These are phyloP conservation scores for Arthrobotrys iridis DNA, from an alignment of 2,329 filamentous ascomycete species.

Conservation along the genomic window DNA sequence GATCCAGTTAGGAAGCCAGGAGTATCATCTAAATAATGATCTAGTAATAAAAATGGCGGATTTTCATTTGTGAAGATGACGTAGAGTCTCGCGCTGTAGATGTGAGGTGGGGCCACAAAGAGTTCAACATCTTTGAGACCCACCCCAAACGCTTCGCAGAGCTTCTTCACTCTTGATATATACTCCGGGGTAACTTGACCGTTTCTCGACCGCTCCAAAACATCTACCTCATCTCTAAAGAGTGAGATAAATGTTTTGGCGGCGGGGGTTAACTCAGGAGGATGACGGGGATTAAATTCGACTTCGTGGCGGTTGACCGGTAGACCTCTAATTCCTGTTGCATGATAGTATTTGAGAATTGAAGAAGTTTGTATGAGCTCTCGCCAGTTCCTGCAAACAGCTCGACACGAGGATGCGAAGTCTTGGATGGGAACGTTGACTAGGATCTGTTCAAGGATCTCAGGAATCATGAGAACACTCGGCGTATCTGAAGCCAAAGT, in stretches of 20 bases:
- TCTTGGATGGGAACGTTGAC: not conserved
- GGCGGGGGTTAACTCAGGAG: not conserved
- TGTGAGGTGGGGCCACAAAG: not conserved
- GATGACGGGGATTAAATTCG: not conserved
- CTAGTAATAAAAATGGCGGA: too few species aligned
- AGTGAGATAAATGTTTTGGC: not conserved
- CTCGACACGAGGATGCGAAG: not conserved
- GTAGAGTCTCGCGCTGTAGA: not conserved
- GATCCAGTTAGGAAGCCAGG: not conserved
- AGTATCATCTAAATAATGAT: not conserved
- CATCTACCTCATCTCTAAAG: not conserved
- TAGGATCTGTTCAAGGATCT: slow-evolving; percentile 2
- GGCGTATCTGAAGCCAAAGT: not conserved
- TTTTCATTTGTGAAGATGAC: too few species aligned
- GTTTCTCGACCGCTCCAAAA: not conserved
- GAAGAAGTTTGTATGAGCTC: not conserved
- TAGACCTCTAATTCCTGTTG: not conserved
- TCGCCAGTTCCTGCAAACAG: not conserved
- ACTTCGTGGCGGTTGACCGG: not conserved
- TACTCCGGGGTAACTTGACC: not conserved
- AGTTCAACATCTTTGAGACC: not conserved
- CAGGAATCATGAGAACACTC: not conserved
- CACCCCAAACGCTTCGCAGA: not conserved
- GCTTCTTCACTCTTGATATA: not conserved
- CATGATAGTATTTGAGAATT: not conserved